These are phyloP conservation scores for Panicum hallii DNA, from an alignment of 202 grass and related monocot species.

Conservation along the genomic window DNA sequence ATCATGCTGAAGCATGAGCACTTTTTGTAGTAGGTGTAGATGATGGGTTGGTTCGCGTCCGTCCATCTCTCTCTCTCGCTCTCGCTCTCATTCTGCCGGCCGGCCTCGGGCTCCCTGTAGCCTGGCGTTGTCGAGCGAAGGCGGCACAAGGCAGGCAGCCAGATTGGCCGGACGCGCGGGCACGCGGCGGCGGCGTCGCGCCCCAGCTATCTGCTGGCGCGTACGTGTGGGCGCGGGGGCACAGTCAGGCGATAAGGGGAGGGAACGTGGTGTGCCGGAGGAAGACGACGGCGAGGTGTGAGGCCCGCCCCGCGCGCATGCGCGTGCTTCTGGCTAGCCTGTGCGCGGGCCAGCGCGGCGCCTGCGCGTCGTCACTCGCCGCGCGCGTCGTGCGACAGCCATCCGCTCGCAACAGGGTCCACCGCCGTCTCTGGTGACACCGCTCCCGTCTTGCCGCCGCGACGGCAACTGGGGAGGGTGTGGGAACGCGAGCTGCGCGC, in stretches of 20 bases:
- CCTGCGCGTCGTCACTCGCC: background rate
- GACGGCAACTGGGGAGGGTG: too few relatives aligned
- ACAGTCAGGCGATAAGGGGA: conserved; percentile 20
- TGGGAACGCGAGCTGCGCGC: too few relatives aligned
- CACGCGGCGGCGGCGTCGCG: background rate
- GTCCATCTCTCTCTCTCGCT: background rate
- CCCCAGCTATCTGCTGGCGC: background rate
- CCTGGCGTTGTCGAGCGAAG: background rate
- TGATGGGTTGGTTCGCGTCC: background rate
- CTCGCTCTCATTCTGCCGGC: conserved; percentile 6
- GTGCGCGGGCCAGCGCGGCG: conserved; percentile 3
- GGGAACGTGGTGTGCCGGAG: conserved; percentile 57
- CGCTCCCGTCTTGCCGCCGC: too few relatives aligned
- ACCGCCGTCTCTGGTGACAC: too few relatives aligned
- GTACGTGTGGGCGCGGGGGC: conserved; percentile 10
- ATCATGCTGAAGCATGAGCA: background rate
- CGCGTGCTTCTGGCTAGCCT: conserved; percentile 25
- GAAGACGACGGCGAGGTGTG: conserved; percentile 40
- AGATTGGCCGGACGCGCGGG: conserved; percentile 13
- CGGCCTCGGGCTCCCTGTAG: background rate
- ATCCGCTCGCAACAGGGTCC: too few relatives aligned
- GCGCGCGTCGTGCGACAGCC: background rate
- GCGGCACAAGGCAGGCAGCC: background rate
- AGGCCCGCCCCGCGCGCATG: background rate
- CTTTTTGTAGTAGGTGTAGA: background rate